Evolutionary conservation across 148 eudicot species (phyloP).

Genomic region (Rheum nobile): DNA sequence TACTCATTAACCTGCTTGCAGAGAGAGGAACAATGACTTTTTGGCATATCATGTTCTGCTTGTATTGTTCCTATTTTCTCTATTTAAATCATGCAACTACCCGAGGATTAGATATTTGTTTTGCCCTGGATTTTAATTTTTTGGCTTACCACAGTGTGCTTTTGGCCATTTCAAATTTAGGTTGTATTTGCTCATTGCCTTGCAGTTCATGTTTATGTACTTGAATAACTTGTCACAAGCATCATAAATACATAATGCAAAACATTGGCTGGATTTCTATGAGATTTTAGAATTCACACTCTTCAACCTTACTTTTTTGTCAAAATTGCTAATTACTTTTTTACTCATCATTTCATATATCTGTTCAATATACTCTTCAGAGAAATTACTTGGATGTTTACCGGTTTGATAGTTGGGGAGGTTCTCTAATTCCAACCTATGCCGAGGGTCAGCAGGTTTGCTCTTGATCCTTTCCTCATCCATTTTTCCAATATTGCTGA

Average conservation of each 20-base stretch:
- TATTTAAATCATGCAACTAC: not conserved
- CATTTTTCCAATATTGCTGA: not conserved
- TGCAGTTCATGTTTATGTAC: not conserved
- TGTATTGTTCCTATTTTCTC: not conserved
- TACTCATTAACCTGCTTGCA: not conserved
- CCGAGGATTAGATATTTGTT: not conserved
- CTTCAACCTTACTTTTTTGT: not conserved
- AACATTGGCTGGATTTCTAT: not conserved
- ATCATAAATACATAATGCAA: not conserved
- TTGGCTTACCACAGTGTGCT: not conserved
- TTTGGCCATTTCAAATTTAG: not conserved
- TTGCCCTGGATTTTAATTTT: not conserved
- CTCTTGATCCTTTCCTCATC: slow-evolving; percentile 3
- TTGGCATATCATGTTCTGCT: not conserved
- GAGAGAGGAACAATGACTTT: not conserved
- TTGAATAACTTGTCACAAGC: not conserved
- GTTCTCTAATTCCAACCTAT: slow-evolving; percentile 76
- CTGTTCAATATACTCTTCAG: slow-evolving; percentile 28
- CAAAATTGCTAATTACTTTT: not conserved
- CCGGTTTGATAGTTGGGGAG: slow-evolving; percentile 85
- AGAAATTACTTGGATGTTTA: slow-evolving; percentile 92
- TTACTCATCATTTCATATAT: slow-evolving; percentile 11
- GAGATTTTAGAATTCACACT: not conserved
- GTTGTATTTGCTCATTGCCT: not conserved
- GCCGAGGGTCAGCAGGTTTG: slow-evolving; percentile 74